A percentile compares a stretch with the other conserved stretches of the same genome.
Conservation (phyloP, 2,329 filamentous ascomycete genomes). For the Laburnicola sp. region DNA sequence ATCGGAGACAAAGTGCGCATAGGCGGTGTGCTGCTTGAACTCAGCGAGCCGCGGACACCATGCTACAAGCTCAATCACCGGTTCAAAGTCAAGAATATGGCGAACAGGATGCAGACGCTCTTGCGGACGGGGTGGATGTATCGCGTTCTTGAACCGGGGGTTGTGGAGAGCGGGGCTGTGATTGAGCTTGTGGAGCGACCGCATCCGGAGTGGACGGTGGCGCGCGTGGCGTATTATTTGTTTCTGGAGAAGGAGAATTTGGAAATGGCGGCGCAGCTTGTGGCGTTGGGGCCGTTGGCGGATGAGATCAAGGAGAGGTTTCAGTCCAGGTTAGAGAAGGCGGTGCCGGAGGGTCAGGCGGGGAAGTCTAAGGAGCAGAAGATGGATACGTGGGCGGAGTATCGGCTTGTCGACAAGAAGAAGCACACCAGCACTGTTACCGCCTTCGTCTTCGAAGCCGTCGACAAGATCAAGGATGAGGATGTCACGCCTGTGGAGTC, state of each 20-base stretch:
- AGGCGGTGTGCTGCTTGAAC: slow-evolving; percentile 52
- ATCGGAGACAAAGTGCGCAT: slow-evolving; percentile 50
- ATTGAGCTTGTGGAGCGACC: slow-evolving; percentile 60
- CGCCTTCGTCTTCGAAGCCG: slow-evolving; percentile 57
- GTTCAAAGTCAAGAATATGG: slow-evolving; percentile 65
- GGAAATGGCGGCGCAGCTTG: slow-evolving; percentile 50
- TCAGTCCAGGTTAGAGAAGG: slow-evolving; percentile 55
- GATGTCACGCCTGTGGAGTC: slow-evolving; percentile 40
- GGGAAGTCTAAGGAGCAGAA: slow-evolving; percentile 28
- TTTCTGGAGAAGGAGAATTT: slow-evolving; percentile 58
- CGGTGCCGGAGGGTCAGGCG: slow-evolving; percentile 37
- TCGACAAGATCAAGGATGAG: slow-evolving; percentile 40
- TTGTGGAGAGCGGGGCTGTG: slow-evolving; percentile 59
- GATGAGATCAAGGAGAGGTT: slow-evolving; percentile 59
- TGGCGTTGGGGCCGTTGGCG: slow-evolving; percentile 51
- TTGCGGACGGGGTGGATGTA: slow-evolving; percentile 70
- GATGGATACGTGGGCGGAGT: slow-evolving; percentile 43
- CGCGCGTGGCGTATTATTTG: slow-evolving; percentile 64
- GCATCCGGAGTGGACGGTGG: slow-evolving; percentile 65
- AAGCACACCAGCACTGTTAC: slow-evolving; percentile 56
- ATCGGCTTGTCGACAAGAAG: slow-evolving; percentile 54
- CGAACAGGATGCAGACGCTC: slow-evolving; percentile 58
- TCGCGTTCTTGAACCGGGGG: slow-evolving; percentile 60
- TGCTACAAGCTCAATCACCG: slow-evolving; percentile 72
- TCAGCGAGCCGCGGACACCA: slow-evolving; percentile 64